These are phyloP conservation scores for Xylaria sp. DNA, from an alignment of 2,329 filamentous ascomycete genomes.

Conservation along the genomic window DNA sequence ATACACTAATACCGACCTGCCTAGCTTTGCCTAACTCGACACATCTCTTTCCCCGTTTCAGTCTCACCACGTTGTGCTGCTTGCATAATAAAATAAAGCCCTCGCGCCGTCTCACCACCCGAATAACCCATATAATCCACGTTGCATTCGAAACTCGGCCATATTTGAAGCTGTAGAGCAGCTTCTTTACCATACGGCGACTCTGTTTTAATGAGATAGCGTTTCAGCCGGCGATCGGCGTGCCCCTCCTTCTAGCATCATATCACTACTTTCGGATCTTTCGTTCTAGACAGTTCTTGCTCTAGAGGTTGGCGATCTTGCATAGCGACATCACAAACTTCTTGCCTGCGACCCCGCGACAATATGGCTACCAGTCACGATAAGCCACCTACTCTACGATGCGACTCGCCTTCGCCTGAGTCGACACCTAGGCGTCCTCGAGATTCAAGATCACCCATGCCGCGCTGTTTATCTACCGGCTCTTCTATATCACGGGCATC, in stretches of 20 bases:
- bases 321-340: constrained; percentile 3
- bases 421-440: constrained; percentile 67
- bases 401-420: constrained; percentile 69
- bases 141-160: constrained; percentile 18
- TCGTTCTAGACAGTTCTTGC: neutral
- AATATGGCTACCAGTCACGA: constrained; percentile 46
- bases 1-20: constrained; percentile 7
- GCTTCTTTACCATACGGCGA: constrained; percentile 22
- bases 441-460: constrained; percentile 61
- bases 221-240: constrained; percentile 5
- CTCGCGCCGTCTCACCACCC: constrained; percentile 7
- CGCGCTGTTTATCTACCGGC: constrained; percentile 68
- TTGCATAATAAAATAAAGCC: constrained; percentile 24
- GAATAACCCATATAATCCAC: neutral
- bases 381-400: constrained; percentile 49
- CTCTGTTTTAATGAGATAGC: constrained; percentile 16
- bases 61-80: constrained; percentile 19
- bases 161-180: constrained; percentile 35
- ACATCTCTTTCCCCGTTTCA: constrained; percentile 4
- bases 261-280: constrained; percentile 6
- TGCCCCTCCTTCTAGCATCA: constrained; percentile 1
- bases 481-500: constrained; percentile 65
- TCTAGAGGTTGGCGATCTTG: neutral
- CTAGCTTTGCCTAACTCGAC: constrained; percentile 16
- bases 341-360: neutral